Evolutionary conservation across 192 early-diverging fungal species (phyloP), one percentile per base, ranked within the genome.

Genomic region (Entomortierella lignicola): DNA sequence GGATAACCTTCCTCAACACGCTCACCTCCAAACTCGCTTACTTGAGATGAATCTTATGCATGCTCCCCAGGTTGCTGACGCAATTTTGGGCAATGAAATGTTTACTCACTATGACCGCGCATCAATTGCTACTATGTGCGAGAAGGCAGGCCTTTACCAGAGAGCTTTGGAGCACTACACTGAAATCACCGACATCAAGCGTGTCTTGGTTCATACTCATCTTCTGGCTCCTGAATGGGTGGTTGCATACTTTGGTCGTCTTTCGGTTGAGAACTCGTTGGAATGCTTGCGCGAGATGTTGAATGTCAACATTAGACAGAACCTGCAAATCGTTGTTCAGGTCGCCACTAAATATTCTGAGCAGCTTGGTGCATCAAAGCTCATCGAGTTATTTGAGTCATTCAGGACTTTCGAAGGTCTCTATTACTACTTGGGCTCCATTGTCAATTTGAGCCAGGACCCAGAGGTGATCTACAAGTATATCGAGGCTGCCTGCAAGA

Each of bases 31-130:
- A 81, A 99, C 98, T 13, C 90, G 93, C 54, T 85, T 98, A 60
- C 88, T 99, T 29, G 98, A 99, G 85, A 97, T 98, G 92, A 99
- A 99, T 81, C 86, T 99, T 53, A 82, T 98, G 44, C 94, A 98
- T 69, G 94, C 96, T 20, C 98, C 98, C 32, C 98, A 98, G 71
- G 98, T 99, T 21, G 98, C 98, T 18, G 98, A 99, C 81, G 98
- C 98, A 53, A 99, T 99, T 69, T 80, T 99, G 27, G 93, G 96
- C 44, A 98, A 98, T 77, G 88, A 94, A 69, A 94, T 97, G 92
- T 95, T 99, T 80, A 92, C 92, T 29, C 94, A 98, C 73, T 99
- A 98, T 81, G 98, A 99, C 80, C 90, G 93, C 17, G 87, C 92
- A 12, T 91, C 95, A 59, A 92, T 99, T 75, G 98, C 94, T 17